Conservation (phyloP, 1,284 basidiomycete species). For the Ustilago curta region DNA sequence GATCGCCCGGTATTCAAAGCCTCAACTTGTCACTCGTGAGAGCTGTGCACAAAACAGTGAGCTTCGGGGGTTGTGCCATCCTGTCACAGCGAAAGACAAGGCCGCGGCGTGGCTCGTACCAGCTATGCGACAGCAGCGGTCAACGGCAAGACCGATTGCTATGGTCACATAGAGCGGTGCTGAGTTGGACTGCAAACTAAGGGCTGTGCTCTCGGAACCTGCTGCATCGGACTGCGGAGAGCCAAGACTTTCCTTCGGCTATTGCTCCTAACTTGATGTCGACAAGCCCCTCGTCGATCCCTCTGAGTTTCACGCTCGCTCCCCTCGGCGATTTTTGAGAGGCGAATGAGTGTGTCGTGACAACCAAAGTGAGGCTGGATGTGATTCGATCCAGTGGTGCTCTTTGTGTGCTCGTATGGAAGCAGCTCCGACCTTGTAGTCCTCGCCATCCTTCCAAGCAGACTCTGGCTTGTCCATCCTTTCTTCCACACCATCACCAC, state of each 20-base stretch:
- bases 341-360: background rate
- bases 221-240: slow-evolving; percentile 1
- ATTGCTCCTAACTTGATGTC: background rate
- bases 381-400: background rate
- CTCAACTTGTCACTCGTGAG: background rate
- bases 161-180: background rate
- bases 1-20: slow-evolving; percentile 5
- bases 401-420: too few relatives aligned
- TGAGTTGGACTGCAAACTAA: background rate
- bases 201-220: slow-evolving; percentile 20
- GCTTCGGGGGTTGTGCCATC: background rate
- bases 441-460: background rate
- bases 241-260: slow-evolving; percentile 35
- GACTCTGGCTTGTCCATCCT: background rate
- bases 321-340: slow-evolving; percentile 16
- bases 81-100: background rate
- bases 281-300: slow-evolving; percentile 39
- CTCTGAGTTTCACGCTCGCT: background rate
- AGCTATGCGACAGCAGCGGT: background rate
- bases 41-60: background rate
- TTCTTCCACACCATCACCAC: slow-evolving; percentile 23
- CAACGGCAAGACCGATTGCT: background rate
- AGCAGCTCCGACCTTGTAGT: background rate
- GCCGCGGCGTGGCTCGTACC: background rate
- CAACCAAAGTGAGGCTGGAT: background rate